Evolutionary conservation across 805 yeast genomes (phyloP).

Genomic region (Candida nanaspora): DNA sequence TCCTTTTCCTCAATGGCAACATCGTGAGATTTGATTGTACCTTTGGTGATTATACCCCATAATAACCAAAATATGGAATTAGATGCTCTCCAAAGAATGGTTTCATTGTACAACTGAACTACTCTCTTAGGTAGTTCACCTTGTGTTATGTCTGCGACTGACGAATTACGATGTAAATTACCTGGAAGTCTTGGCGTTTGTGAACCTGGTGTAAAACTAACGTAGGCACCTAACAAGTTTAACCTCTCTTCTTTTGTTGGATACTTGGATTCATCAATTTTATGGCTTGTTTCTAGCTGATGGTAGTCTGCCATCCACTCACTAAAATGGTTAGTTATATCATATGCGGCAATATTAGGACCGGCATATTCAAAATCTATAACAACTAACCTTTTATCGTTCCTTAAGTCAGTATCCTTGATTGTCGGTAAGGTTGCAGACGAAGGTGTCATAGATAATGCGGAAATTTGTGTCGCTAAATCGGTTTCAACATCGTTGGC

Average conservation of each 20-base stretch:
- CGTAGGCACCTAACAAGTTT: conserved; percentile 71
- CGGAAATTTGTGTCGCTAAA: conserved; percentile 11
- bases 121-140: conserved; percentile 27
- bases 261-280: conserved; percentile 46
- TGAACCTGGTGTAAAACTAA: conserved; percentile 44
- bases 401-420: conserved; percentile 21
- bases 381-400: conserved; percentile 73
- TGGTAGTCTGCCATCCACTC: conserved; percentile 98
- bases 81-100: conserved; percentile 72
- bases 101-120: conserved; percentile 52
- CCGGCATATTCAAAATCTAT: conserved; percentile 97
- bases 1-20: conserved; percentile 9
- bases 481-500: conserved; percentile 1
- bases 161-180: conserved; percentile 17
- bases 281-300: conserved; percentile 46
- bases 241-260: conserved; percentile 66
- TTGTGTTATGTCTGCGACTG: conserved; percentile 30
- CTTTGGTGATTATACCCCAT: conserved; percentile 71
- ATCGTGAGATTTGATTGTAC: conserved; percentile 10
- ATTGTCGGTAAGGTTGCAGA: conserved; percentile 19
- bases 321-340: conserved; percentile 85
- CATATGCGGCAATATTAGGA: conserved; percentile 81
- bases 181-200: conserved; percentile 16
- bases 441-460: conserved; percentile 11
- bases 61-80: conserved; percentile 77